phyloP scores from a whole-genome alignment of 768 basidiomycete species.

The Auricularia sp. region DNA sequence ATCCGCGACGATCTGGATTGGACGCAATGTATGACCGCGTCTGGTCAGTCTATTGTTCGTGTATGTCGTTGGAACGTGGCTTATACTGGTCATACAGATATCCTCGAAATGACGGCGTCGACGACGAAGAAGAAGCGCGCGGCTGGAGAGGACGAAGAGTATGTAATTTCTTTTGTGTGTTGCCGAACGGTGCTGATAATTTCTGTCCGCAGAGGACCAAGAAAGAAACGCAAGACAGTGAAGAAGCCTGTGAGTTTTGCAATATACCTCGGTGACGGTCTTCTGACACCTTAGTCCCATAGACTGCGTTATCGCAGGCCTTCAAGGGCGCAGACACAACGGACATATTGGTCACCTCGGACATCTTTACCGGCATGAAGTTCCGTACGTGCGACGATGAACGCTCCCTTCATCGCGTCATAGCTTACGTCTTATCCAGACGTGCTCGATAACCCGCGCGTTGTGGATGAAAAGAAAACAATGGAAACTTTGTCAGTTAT shows the following conservation, averaged over 20 bases:
- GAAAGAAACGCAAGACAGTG: slow-evolving; percentile 52
- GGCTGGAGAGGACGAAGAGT: slow-evolving; percentile 54
- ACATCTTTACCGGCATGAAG: slow-evolving; percentile 63
- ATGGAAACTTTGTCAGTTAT: slow-evolving; percentile 50
- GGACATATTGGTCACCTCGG: slow-evolving; percentile 47
- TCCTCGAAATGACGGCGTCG: slow-evolving; percentile 49
- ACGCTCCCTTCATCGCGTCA: not conserved
- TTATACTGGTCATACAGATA: slow-evolving; percentile 26
- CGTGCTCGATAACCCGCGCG: not conserved
- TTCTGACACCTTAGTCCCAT: not conserved
- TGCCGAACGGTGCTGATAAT: not conserved
- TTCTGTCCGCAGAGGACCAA: slow-evolving; percentile 22
- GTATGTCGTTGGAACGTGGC: not conserved
- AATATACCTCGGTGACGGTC: too few relatives aligned
- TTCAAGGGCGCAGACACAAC: slow-evolving; percentile 57
- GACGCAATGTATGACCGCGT: slow-evolving; percentile 63
- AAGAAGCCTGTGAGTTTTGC: slow-evolving; percentile 36
- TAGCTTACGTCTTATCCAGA: not conserved
- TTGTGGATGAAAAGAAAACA: slow-evolving; percentile 49
- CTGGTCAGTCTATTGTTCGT: slow-evolving; percentile 32
- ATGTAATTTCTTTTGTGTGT: slow-evolving; percentile 1
- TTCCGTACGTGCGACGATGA: slow-evolving; percentile 53
- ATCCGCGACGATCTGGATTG: slow-evolving; percentile 72
- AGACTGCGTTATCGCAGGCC: slow-evolving; percentile 55
- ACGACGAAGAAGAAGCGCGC: slow-evolving; percentile 68